Percentiles rank a stretch among this genome's conserved stretches.
Evolutionary conservation across 805 yeast species (phyloP).

Genomic region (Wickerhamiella sorbophila): DNA sequence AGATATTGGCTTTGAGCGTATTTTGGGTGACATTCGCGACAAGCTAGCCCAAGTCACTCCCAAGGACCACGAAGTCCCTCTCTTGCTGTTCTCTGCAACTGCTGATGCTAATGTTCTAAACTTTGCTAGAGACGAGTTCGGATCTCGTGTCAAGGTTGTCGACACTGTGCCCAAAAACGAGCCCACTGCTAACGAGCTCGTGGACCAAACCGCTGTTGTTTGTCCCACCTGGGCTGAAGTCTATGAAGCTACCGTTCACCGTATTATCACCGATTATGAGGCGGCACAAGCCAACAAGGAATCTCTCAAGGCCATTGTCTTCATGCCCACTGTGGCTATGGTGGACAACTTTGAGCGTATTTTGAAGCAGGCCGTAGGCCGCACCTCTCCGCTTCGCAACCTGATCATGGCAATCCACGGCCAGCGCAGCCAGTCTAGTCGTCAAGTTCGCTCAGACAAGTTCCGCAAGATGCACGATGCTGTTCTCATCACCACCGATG

Average conservation of each 20-base stretch:
- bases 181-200: slow-evolving; percentile 66
- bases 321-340: slow-evolving; percentile 62
- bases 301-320: slow-evolving; percentile 62
- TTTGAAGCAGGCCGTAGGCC: slow-evolving; percentile 22
- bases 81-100: slow-evolving; percentile 80
- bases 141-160: slow-evolving; percentile 28
- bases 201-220: slow-evolving; percentile 49
- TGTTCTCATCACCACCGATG: slow-evolving; percentile 73
- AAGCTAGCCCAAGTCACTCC: slow-evolving; percentile 40
- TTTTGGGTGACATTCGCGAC: slow-evolving; percentile 29
- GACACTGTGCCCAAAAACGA: slow-evolving; percentile 65
- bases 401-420: slow-evolving; percentile 42
- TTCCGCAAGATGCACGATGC: slow-evolving; percentile 40
- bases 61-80: slow-evolving; percentile 30
- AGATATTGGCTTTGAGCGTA: slow-evolving; percentile 65
- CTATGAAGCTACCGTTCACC: slow-evolving; percentile 38
- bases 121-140: slow-evolving; percentile 42
- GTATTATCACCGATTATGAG: slow-evolving; percentile 30
- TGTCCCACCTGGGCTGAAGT: slow-evolving; percentile 44
- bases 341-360: slow-evolving; percentile 43
- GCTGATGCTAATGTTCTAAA: slow-evolving; percentile 50
- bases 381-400: slow-evolving; percentile 4
- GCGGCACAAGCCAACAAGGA: slow-evolving; percentile 18
- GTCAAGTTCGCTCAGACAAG: slow-evolving; percentile 43
- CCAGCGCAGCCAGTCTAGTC: slow-evolving; percentile 49